Conservation (phyloP, 116 monocot genomes). For the Zostera marina region DNA sequence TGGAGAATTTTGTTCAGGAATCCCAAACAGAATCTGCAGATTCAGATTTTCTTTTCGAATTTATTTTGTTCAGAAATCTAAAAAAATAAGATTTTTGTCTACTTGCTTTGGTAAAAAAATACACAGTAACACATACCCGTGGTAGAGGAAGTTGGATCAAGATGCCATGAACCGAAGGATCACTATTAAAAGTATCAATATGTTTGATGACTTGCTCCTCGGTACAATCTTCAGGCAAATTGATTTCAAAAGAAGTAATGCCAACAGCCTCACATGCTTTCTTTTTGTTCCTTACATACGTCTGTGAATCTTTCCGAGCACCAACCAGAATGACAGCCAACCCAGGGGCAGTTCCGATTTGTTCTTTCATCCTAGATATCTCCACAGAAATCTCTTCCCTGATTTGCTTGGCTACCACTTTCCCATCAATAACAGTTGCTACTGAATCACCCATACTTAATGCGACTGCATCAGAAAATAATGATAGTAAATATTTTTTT, state of each 20-base stretch:
- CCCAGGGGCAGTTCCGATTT: conserved; percentile 56
- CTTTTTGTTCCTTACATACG: conserved; percentile 90
- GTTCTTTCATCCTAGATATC: conserved; percentile 62
- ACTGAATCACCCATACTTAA: conserved; percentile 23
- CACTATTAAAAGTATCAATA: conserved; percentile 52
- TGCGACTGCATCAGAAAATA: conserved; percentile 14
- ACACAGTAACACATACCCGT: conserved; percentile 26
- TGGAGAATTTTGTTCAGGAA: too few relatives aligned
- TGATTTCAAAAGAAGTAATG: conserved; percentile 63
- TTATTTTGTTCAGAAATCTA: too few relatives aligned
- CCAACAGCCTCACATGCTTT: conserved; percentile 80
- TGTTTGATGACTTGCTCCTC: conserved; percentile 73
- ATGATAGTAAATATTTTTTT: neutral
- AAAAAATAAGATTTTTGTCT: too few relatives aligned
- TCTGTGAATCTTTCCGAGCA: conserved; percentile 71
- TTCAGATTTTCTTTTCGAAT: too few relatives aligned
- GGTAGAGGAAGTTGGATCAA: conserved; percentile 90
- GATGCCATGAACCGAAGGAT: conserved; percentile 78
- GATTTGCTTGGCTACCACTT: conserved; percentile 61
- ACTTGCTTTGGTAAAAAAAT: neutral
- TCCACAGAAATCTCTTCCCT: conserved; percentile 67
- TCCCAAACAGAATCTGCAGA: too few relatives aligned
- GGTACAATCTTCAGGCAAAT: conserved; percentile 64
- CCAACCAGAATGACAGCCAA: conserved; percentile 57
- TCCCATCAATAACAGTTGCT: conserved; percentile 71